Evolutionary conservation across 805 yeast genomes (phyloP), one percentile per base, ranked within the genome.

Genomic region (Candida schatavii): DNA sequence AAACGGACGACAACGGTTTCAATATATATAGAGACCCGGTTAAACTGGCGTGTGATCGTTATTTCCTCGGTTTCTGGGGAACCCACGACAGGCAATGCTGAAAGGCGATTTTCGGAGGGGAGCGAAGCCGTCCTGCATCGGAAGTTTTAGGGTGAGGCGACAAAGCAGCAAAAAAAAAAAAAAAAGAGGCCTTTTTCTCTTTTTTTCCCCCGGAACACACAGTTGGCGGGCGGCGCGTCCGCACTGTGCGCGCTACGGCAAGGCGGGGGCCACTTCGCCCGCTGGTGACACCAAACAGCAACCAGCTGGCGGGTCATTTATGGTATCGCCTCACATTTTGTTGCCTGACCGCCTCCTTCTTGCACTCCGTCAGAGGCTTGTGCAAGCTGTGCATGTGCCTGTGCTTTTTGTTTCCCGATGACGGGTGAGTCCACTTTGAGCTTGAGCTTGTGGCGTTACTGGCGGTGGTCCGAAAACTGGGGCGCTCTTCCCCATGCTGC

Each of bases 41-140:
- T 5, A 18, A 36, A 23, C 20, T 10, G 14, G 41, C 41, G 41
- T 38, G 41, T 38, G 35, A 38, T 38, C 41, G 35, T 29, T 29
- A 29, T 32, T 22, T 32, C 20, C 41, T 38, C 41, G 41, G 41
- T 38, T 30, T 38, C 41, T 38, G 41, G 41, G 41, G 41, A 29
- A 38, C 30, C 35, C 41, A 31, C 35, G 35, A 31, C 35, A 31
- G 15, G 35, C 35, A 31, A 17, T 11, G 19, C 15, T 17, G 27
- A n/a, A 14, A 31, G 35, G 35, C 35, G 35, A 14, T 31, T 14
- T 22, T 31, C 35, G 35, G 35, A 31, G 35, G 35, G 18, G 35
- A 18, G 35, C 27, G 35, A 14, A 31, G 10, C 19, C 22, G 35
- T 15, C 35, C 35, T 31, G 35, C 35, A 31, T 31, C 35, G 35